Evolutionary conservation across 805 yeast genomes (phyloP).

Genomic region (Monosporozyma aquatica): DNA sequence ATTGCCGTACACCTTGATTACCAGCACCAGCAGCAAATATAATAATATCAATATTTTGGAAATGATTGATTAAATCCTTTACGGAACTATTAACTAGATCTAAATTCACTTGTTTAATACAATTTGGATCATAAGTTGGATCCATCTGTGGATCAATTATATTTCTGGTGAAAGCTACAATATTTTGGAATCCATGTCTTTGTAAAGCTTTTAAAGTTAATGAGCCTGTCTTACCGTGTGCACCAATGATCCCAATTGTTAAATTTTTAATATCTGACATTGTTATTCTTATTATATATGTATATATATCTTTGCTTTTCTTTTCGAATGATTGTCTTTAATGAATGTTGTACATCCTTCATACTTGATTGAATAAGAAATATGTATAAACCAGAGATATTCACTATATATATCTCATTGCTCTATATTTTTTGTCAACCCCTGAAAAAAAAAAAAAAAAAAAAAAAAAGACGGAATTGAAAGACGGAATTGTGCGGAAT

Average conservation of each 20-base stretch:
- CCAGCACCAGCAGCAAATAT: constrained; percentile 57
- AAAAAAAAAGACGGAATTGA: too few relatives aligned
- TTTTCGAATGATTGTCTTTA: background rate
- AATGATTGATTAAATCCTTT: constrained; percentile 15
- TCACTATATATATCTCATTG: too few relatives aligned
- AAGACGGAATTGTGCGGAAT: too few relatives aligned
- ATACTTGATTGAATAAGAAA: too few relatives aligned
- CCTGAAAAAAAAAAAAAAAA: too few relatives aligned
- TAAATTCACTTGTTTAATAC: background rate
- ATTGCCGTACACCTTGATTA: constrained; percentile 39
- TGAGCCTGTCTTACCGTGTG: constrained; percentile 54
- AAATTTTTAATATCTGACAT: background rate
- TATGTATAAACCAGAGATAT: too few relatives aligned
- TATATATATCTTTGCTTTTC: background rate
- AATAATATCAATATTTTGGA: constrained; percentile 44
- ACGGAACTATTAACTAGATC: constrained; percentile 1
- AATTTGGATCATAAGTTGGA: background rate
- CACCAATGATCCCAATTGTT: constrained; percentile 37
- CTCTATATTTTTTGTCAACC: too few relatives aligned
- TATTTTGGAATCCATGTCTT: background rate
- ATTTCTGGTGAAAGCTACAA: constrained; percentile 1
- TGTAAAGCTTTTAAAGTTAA: constrained; percentile 26
- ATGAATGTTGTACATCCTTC: too few relatives aligned
- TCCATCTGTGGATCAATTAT: background rate
- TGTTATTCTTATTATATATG: background rate